Evolutionary conservation across 129 eudicot genomes (phyloP).

Genomic region (Apium graveolens): DNA sequence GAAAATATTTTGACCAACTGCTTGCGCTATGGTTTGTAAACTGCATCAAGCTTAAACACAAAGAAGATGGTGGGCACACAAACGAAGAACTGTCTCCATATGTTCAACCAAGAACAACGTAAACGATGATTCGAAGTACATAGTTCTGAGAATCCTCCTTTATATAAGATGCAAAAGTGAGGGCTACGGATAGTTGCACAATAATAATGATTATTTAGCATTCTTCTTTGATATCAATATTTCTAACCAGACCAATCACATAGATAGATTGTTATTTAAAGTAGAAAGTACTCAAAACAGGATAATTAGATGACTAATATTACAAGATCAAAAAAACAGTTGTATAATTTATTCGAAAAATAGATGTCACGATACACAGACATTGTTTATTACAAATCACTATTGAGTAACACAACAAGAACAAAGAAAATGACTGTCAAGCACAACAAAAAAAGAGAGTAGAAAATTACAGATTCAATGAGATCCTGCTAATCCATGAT

Average conservation of each 20-base stretch:
- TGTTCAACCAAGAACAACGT: background rate
- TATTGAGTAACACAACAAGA: background rate
- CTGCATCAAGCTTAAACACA: background rate
- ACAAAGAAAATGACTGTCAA: background rate
- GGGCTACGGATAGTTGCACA: background rate
- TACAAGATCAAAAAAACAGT: background rate
- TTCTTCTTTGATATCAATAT: background rate
- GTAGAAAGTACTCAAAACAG: background rate
- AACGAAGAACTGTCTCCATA: background rate
- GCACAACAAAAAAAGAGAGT: background rate
- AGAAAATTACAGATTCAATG: background rate
- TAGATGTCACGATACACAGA: background rate
- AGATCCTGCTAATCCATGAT: background rate
- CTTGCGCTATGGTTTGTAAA: background rate
- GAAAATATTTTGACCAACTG: background rate
- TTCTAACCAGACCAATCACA: background rate
- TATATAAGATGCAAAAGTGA: background rate
- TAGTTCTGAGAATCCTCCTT: background rate
- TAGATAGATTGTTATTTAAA: background rate
- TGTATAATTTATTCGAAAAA: background rate
- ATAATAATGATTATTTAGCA: background rate
- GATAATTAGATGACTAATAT: background rate
- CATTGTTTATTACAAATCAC: background rate
- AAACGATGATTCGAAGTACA: background rate
- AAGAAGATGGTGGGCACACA: background rate